Percentiles rank a stretch among this genome's conserved stretches.
Evolutionary conservation across 495 filamentous ascomycete genomes (phyloP).

Genomic region (Bathelium albidoporum): DNA sequence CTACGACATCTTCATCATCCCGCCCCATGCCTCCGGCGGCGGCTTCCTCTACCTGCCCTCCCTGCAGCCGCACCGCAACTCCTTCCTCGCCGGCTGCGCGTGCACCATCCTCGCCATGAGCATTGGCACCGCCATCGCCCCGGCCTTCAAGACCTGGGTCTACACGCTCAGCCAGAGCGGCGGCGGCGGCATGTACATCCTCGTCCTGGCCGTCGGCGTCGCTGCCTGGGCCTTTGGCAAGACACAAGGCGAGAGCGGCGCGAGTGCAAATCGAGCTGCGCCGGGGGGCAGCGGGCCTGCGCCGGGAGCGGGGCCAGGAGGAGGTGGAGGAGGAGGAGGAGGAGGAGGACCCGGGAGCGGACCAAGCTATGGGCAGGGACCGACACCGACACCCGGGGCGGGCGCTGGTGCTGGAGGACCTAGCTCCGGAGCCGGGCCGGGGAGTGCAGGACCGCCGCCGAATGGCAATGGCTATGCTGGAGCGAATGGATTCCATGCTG

Average conservation of each 20-base stretch:
- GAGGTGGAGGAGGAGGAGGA: neutral
- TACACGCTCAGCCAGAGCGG: constrained; percentile 47
- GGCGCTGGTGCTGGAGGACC: constrained; percentile 12
- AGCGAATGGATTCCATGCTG: constrained; percentile 11
- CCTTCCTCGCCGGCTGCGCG: constrained; percentile 76
- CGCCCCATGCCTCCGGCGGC: constrained; percentile 78
- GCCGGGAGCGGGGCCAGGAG: constrained; percentile 11
- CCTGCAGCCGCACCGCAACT: constrained; percentile 72
- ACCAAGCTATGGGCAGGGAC: constrained; percentile 1
- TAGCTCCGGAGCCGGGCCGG: constrained; percentile 10
- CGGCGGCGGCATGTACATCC: constrained; percentile 48
- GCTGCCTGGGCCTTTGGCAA: constrained; percentile 66
- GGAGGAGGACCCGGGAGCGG: neutral
- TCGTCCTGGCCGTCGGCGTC: constrained; percentile 58
- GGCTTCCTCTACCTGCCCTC: constrained; percentile 94
- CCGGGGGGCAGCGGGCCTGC: constrained; percentile 1
- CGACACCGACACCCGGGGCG: too few species aligned
- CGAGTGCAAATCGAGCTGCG: neutral
- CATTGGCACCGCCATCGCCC: constrained; percentile 56
- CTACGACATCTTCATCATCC: constrained; percentile 96
- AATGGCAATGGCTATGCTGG: constrained; percentile 18
- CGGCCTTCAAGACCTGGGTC: constrained; percentile 60
- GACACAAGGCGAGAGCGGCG: constrained; percentile 42
- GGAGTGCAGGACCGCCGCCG: constrained; percentile 11
- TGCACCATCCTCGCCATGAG: constrained; percentile 59